A percentile compares a stretch with the other conserved stretches of the same genome.
Evolutionary conservation across 805 yeast species (phyloP).

Genomic region (Maudiozyma saulgeensis): DNA sequence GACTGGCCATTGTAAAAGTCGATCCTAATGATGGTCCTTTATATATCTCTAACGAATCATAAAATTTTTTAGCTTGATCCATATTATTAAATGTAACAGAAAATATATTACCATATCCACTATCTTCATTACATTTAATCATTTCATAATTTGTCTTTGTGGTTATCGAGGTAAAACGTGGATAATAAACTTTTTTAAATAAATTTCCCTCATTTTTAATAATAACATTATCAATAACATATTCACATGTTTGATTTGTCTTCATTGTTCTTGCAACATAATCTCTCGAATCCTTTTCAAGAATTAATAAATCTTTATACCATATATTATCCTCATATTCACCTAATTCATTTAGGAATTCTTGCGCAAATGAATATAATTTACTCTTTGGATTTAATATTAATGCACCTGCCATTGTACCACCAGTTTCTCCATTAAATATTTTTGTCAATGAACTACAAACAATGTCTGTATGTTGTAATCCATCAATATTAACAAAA

Average conservation of each 20-base stretch:
- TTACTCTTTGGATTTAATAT: slow-evolving; percentile 62
- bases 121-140: slow-evolving; percentile 47
- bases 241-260: slow-evolving; percentile 46
- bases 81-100: slow-evolving; percentile 62
- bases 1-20: slow-evolving; percentile 73
- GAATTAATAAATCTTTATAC: slow-evolving; percentile 87
- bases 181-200: slow-evolving; percentile 63
- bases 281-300: slow-evolving; percentile 91
- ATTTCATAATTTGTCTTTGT: slow-evolving; percentile 61
- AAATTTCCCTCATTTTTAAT: slow-evolving; percentile 34
- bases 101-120: slow-evolving; percentile 85
- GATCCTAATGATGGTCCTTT: slow-evolving; percentile 92
- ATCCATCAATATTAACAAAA: slow-evolving; percentile 69
- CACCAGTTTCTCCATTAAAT: slow-evolving; percentile 78
- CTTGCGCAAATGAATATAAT: slow-evolving; percentile 36
- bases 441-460: slow-evolving; percentile 85
- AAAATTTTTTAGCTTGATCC: slow-evolving; percentile 60
- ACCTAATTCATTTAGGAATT: slow-evolving; percentile 33
- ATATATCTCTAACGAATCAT: slow-evolving; percentile 38
- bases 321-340: slow-evolving; percentile 63
- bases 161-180: slow-evolving; percentile 39
- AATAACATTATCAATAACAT: slow-evolving; percentile 44
- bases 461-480: slow-evolving; percentile 78
- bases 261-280: slow-evolving; percentile 51
- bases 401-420: slow-evolving; percentile 90